These are phyloP conservation scores for Nannochloris sp. DNA, from an alignment of 139 green algal genomes.

Conservation along the genomic window DNA sequence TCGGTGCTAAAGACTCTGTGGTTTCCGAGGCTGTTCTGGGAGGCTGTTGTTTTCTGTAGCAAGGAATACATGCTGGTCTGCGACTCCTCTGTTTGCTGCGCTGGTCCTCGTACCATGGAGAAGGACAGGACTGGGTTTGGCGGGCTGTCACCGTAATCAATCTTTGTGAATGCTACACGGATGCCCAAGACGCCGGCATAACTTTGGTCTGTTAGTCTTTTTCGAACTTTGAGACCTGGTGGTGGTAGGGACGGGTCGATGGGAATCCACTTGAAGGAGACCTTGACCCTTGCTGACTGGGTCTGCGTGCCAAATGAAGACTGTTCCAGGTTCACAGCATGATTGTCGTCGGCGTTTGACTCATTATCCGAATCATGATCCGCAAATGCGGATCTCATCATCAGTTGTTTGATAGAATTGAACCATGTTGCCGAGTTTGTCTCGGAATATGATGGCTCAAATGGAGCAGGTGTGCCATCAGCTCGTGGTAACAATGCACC, in stretches of 20 bases:
- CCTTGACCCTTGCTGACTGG: background rate
- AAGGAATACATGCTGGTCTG: background rate
- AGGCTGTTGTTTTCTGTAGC: background rate
- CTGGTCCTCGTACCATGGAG: slow-evolving; percentile 4
- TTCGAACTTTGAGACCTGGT: too few relatives aligned
- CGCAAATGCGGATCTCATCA: background rate
- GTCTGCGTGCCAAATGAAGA: background rate
- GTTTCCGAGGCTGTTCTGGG: background rate
- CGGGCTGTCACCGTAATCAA: slow-evolving; percentile 18
- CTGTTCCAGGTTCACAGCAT: background rate
- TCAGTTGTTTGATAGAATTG: background rate
- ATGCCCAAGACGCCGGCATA: slow-evolving; percentile 11
- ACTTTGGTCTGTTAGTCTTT: background rate
- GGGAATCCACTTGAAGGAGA: slow-evolving; percentile 1
- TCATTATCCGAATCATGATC: background rate
- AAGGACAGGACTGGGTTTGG: slow-evolving; percentile 20
- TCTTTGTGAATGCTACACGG: slow-evolving; percentile 18
- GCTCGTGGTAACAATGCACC: background rate
- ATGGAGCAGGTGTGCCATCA: background rate
- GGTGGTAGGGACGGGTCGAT: background rate
- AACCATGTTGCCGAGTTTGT: background rate
- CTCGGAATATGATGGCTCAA: background rate
- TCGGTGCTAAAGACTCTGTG: slow-evolving; percentile 21
- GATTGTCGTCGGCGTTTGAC: background rate
- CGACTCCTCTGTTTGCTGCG: background rate